These are phyloP conservation scores for Mortierella sp. DNA, from an alignment of 371 early-diverging fungal genomes.

Conservation along the genomic window DNA sequence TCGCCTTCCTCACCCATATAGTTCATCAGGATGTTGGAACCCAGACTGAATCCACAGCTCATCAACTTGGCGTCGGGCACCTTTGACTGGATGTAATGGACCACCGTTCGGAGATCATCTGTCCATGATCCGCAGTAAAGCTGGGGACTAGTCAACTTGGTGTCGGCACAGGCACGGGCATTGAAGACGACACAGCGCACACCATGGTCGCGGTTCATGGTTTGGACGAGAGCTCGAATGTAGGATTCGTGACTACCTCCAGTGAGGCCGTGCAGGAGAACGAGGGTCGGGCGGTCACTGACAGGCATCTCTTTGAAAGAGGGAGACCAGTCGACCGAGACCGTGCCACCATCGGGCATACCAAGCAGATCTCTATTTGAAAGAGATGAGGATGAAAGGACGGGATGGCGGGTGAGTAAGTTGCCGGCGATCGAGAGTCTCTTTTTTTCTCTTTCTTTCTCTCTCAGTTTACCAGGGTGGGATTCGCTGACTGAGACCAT, in stretches of 20 bases:
- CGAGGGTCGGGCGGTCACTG: slow-evolving; percentile 70
- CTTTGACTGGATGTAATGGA: slow-evolving; percentile 65
- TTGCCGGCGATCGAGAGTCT: too few relatives aligned
- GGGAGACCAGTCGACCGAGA: slow-evolving; percentile 91
- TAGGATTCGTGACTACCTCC: slow-evolving; percentile 92
- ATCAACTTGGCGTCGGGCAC: slow-evolving; percentile 75
- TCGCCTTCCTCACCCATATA: slow-evolving; percentile 89
- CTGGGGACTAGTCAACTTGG: slow-evolving; percentile 77
- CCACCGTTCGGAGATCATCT: slow-evolving; percentile 76
- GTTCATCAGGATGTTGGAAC: slow-evolving; percentile 92
- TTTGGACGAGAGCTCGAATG: slow-evolving; percentile 77
- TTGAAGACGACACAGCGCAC: slow-evolving; percentile 88
- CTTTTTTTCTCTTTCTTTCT: neutral
- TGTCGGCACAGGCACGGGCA: slow-evolving; percentile 86
- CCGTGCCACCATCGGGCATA: slow-evolving; percentile 83
- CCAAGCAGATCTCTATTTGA: slow-evolving; percentile 35
- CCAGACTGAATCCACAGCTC: slow-evolving; percentile 90
- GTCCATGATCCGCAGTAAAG: slow-evolving; percentile 89
- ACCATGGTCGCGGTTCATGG: slow-evolving; percentile 63
- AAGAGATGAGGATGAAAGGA: neutral
- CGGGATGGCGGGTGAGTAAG: too few relatives aligned
- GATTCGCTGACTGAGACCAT: slow-evolving; percentile 5
- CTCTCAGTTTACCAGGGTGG: neutral
- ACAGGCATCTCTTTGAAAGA: slow-evolving; percentile 58
- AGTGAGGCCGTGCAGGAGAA: slow-evolving; percentile 90